A percentile compares a stretch with the other conserved stretches of the same genome.
Conservation (phyloP, 106 monocot genomes). For the Acanthochlamys bracteata region DNA sequence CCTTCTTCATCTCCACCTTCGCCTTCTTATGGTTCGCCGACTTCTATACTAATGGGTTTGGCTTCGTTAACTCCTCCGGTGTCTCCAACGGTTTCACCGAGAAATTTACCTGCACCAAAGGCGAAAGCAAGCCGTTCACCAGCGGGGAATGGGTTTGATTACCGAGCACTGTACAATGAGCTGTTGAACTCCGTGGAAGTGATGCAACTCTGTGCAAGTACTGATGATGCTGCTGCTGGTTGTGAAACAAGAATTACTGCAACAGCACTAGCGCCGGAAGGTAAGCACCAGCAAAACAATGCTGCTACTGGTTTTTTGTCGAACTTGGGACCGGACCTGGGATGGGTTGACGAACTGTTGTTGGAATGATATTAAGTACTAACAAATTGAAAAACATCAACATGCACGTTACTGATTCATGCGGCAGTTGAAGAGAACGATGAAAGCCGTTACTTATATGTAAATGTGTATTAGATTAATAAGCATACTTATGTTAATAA, state of each 20-base stretch:
- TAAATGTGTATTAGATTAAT: no score
- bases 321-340: conserved; percentile 2
- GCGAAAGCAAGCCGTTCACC: neutral
- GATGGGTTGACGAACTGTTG: conserved; percentile 6
- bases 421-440: no score
- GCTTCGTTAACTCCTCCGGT: conserved; percentile 33
- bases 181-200: neutral
- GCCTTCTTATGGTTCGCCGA: conserved; percentile 23
- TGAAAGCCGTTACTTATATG: no score
- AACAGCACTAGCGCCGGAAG: neutral
- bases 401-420: no score
- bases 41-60: conserved; percentile 16
- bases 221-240: neutral
- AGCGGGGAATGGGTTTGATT: neutral
- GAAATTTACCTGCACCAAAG: neutral
- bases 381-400: no score
- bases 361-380: neutral
- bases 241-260: neutral
- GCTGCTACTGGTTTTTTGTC: neutral
- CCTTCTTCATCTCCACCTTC: neutral
- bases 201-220: neutral
- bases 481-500: no score
- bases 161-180: neutral
- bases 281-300: neutral
- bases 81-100: conserved; percentile 52